Base-by-base conservation (phyloP, 2,329 filamentous ascomycete genomes). In the Cytospora paraplurivora region DNA sequence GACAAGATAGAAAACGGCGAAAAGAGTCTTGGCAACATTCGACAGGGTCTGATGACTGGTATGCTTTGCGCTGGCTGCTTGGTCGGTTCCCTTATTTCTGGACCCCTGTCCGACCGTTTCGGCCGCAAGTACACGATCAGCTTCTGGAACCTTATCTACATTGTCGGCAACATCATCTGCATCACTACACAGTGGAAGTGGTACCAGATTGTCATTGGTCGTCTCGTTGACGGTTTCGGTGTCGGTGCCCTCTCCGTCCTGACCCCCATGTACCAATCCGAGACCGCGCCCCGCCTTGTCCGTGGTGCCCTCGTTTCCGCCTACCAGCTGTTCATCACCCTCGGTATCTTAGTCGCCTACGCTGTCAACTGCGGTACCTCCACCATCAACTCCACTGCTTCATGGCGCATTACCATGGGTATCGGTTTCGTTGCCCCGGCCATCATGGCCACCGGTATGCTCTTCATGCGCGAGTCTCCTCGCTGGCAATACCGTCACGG, bases 231-330 rank as follows among this genome's bases (percentile, higher is more conserved):
- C 41, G 88, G 88, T 70, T 78, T 91, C 3, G 88, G 88, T 52
- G 82, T 91, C 34, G 89, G 89, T 51, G 87, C 81, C 58, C 78
- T 91, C 1, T 88, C 85, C 0, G 83, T 89, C 38, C 80, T 85
- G 41, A 85, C 89, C 2, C 87, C 87, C 63, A 86, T 89, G 80
- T 89, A 86, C 74, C 86, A 89, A 74, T 84, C 84, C 49, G 87
- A 90, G 71, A 85, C 81, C 59, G 81, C 84, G 1, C 87, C 87
- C 4, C 79, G 81, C 19, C 80, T 85, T 69, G 87, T 89, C 66
- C 74, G 74, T 65, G 74, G 74, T 59, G 73, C 74, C 53, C 69
- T 76, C 62, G 69, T 73, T 34, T 69, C 70, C 32, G 71, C 71
- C 37, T 73, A 73, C 70, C 71, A 73, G 59, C 71, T 73, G 67